Evolutionary conservation across 305 asterid species (phyloP).

Genomic region (Fraxinus nigra): DNA sequence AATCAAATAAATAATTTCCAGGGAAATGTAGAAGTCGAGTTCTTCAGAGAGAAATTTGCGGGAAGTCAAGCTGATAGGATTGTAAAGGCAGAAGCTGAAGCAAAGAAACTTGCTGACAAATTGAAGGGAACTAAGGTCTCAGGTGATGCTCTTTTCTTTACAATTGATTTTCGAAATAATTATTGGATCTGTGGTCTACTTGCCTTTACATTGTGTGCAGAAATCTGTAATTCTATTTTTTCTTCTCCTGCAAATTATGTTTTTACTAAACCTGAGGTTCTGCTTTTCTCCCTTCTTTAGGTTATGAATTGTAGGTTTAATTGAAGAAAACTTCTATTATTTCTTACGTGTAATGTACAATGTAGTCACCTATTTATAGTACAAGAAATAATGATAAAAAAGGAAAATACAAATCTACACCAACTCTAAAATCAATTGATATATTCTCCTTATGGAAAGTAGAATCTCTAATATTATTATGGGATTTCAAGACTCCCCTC

Average conservation of each 20-base stretch:
- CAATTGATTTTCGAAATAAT: not conserved
- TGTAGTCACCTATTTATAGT: not conserved
- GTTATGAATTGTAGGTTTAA: not conserved
- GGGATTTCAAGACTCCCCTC: too few species aligned
- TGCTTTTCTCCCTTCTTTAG: not conserved
- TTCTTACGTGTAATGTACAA: not conserved
- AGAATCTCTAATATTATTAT: not conserved
- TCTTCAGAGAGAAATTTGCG: slow-evolving; percentile 60
- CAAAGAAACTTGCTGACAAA: slow-evolving; percentile 56
- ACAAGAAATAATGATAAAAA: not conserved
- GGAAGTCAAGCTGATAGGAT: slow-evolving; percentile 92
- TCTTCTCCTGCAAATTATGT: not conserved
- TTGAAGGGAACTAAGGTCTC: slow-evolving; percentile 60
- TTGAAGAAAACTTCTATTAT: not conserved
- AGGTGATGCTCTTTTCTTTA: slow-evolving; percentile 37
- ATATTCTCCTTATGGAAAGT: not conserved
- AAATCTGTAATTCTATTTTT: not conserved
- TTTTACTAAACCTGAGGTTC: not conserved
- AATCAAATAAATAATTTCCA: slow-evolving; percentile 31
- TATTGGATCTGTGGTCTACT: not conserved
- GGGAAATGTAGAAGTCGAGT: slow-evolving; percentile 74
- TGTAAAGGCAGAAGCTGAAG: slow-evolving; percentile 62
- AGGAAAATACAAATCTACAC: not conserved
- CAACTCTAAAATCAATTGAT: not conserved
- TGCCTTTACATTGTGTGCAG: not conserved